Conservation (phyloP, 148 eudicot genomes). For the Cornus kousa region DNA sequence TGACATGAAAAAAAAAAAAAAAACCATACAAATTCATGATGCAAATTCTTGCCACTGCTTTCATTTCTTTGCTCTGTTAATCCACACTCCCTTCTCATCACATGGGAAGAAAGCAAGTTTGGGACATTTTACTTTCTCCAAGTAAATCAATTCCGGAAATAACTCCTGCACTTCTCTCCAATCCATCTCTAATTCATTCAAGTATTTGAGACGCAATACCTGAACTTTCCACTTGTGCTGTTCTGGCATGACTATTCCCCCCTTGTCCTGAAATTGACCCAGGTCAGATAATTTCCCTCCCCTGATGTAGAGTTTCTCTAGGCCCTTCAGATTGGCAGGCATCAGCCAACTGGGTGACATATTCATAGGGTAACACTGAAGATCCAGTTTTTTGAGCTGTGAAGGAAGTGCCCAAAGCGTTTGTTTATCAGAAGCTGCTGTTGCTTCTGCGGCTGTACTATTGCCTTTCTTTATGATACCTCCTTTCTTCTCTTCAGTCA, state of each 20-base stretch:
- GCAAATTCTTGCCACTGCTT: neutral
- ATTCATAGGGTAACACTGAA: slow-evolving; percentile 25
- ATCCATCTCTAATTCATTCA: slow-evolving; percentile 16
- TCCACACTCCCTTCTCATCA: slow-evolving; percentile 38
- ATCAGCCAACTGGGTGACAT: slow-evolving; percentile 23
- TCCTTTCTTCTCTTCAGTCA: neutral
- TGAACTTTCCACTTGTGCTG: slow-evolving; percentile 25
- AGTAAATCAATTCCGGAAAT: slow-evolving; percentile 25
- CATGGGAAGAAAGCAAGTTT: slow-evolving; percentile 32
- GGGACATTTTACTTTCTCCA: slow-evolving; percentile 37
- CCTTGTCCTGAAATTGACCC: slow-evolving; percentile 14
- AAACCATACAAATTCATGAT: neutral
- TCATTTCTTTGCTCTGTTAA: neutral
- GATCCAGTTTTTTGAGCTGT: slow-evolving; percentile 39
- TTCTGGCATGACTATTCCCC: neutral
- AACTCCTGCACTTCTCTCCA: slow-evolving; percentile 17
- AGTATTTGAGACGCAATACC: slow-evolving; percentile 31
- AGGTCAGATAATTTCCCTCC: slow-evolving; percentile 38
- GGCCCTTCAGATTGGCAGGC: neutral
- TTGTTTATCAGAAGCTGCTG: neutral
- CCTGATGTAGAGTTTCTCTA: slow-evolving; percentile 43
- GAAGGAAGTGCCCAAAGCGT: slow-evolving; percentile 1
- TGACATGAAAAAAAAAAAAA: neutral
- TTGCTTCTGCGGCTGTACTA: neutral
- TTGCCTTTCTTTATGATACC: neutral